Base-by-base conservation (phyloP, 257 asterid genomes). In the Penstemon eatonii region DNA sequence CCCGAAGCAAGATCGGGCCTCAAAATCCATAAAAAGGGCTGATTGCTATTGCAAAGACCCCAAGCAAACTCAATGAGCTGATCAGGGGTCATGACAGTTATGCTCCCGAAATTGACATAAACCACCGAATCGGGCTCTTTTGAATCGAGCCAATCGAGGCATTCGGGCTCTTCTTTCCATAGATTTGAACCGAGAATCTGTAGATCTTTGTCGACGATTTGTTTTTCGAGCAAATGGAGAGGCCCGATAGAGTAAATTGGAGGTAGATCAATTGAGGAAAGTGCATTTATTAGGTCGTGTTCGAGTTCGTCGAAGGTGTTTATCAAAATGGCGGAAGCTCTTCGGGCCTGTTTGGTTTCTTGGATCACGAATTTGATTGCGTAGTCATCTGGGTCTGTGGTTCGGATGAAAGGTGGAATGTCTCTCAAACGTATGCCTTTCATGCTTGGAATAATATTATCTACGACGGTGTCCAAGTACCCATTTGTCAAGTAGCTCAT, bases 171-270 rank as follows among this genome's bases (percentile, higher is more conserved):
- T 12, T 83, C 86, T 65, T 78, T 85, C 91, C 91, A 89, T 0
- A 86, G 85, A 69, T 83, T 88, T 2, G 84, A 74, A 0, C 73
- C 84, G 1, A 85, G 65, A 5, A 7, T 4, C 6, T 46, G 56
- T 37, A 82, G 13, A 7, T 33, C 71, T 13, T 43, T 8, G 39
- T 80, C 82, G 0, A 9, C 38, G 6, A 75, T 10, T 0, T 69
- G 58, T 42, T 51, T 19, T 5, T 75, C 63, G 4, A 85, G 81
- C 3, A 83, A 45, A 7, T 86, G 78, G 13, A 89, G 38, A 0
- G 96, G 96, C 1, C 88, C 95, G 33, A 89, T 46, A 5, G 84
- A 11, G 70, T 81, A 83, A n/a, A 79, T 58, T 6, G 85, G 87
- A 3, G 92, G 84, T 2, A 79, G 60, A 19, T 25, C 33, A 25